These are phyloP conservation scores for Cicer yamashitae DNA, from an alignment of 306 rosid genomes.

Conservation along the genomic window DNA sequence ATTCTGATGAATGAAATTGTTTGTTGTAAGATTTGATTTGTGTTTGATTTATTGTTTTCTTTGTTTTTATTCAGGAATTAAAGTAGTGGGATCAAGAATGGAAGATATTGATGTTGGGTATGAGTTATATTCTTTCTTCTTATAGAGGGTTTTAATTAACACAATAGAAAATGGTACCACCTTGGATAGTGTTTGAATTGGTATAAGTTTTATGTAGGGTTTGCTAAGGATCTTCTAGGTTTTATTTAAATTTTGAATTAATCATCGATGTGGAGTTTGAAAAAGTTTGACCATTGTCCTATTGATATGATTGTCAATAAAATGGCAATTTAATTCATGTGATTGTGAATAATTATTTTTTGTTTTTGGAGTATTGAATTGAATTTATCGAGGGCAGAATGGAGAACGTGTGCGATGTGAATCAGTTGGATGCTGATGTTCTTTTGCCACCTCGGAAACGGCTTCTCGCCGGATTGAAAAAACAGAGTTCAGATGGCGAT, in stretches of 20 bases:
- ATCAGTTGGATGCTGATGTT: conserved; percentile 87
- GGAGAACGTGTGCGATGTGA: conserved; percentile 81
- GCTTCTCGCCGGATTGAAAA: conserved; percentile 93
- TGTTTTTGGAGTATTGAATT: conserved; percentile 46
- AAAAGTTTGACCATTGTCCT: conserved; percentile 37
- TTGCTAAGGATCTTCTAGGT: conserved; percentile 44
- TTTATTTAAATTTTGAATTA: conserved; percentile 35
- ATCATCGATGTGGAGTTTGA: conserved; percentile 37
- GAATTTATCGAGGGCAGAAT: conserved; percentile 56
- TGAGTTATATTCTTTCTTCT: conserved; percentile 40
- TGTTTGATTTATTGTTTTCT: conserved; percentile 31
- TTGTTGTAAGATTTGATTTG: conserved; percentile 31
- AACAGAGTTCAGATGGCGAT: conserved; percentile 72
- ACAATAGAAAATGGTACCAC: conserved; percentile 31
- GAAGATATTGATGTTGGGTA: conserved; percentile 39
- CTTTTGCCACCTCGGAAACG: conserved; percentile 97
- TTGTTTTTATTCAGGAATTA: conserved; percentile 38
- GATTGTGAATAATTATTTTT: conserved; percentile 41
- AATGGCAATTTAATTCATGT: conserved; percentile 43
- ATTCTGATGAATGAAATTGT: conserved; percentile 36
- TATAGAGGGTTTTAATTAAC: conserved; percentile 32
- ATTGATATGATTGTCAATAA: conserved; percentile 45
- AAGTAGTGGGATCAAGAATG: conserved; percentile 36
- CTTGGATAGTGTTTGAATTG: conserved; percentile 45
- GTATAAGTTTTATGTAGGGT: conserved; percentile 42